A percentile compares a stretch with the other conserved stretches of the same genome.
Conservation (phyloP, 495 filamentous ascomycete species). For the Neurospora hispaniola region DNA sequence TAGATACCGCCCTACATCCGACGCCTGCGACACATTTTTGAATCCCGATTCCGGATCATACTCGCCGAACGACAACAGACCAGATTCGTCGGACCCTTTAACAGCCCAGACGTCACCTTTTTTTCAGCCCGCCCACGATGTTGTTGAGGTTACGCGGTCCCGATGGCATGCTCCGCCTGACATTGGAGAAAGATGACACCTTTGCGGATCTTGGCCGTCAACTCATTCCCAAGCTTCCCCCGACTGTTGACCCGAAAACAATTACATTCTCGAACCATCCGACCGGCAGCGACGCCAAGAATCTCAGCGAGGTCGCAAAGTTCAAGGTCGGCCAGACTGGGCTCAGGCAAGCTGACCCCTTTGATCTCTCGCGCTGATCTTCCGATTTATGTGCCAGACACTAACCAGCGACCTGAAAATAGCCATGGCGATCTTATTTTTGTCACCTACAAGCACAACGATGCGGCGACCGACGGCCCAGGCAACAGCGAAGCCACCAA, state of each 20-base stretch:
- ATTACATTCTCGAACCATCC: slow-evolving; percentile 75
- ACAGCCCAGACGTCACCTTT: background rate
- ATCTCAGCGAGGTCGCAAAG: slow-evolving; percentile 52
- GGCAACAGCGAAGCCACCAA: slow-evolving; percentile 28
- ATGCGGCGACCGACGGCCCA: slow-evolving; percentile 20
- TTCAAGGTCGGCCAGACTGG: slow-evolving; percentile 61
- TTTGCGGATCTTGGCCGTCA: slow-evolving; percentile 41
- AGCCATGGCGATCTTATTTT: slow-evolving; percentile 91
- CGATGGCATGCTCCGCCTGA: slow-evolving; percentile 61
- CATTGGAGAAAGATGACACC: slow-evolving; percentile 46
- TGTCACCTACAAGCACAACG: slow-evolving; percentile 56
- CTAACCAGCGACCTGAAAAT: slow-evolving; percentile 2
- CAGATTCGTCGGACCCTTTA: background rate
- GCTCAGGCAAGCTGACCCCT: slow-evolving; percentile 44
- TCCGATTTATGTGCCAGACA: background rate
- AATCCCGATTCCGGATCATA: background rate
- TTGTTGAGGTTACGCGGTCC: slow-evolving; percentile 57
- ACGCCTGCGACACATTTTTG: background rate
- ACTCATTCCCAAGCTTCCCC: slow-evolving; percentile 35
- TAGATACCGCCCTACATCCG: background rate
- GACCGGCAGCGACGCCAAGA: slow-evolving; percentile 60
- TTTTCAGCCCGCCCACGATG: slow-evolving; percentile 33
- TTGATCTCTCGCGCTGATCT: background rate
- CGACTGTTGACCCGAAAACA: slow-evolving; percentile 58
- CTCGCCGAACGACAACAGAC: background rate